Evolutionary conservation across 2,329 filamentous ascomycete species (phyloP).

Genomic region (Fusarium pseudocircinatum): DNA sequence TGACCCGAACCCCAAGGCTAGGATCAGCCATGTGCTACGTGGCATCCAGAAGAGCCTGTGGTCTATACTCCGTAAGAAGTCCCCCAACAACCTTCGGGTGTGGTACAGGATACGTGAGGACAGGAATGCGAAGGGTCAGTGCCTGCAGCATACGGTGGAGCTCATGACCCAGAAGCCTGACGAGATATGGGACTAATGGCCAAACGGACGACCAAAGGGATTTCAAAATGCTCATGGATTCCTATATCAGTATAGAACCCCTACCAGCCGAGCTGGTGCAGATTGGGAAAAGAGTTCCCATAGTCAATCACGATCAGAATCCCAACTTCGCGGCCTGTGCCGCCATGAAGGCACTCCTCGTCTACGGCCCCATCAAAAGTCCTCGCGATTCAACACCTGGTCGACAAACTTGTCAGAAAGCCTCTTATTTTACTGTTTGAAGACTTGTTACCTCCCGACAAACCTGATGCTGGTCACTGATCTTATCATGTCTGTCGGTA

Average conservation of each 20-base stretch:
- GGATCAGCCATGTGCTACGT: too few relatives aligned
- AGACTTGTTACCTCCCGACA: neutral
- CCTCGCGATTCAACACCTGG: too few relatives aligned
- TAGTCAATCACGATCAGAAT: neutral
- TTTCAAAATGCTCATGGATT: neutral
- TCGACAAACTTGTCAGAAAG: neutral
- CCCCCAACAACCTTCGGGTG: too few relatives aligned
- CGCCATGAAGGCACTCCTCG: neutral
- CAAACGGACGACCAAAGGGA: neutral
- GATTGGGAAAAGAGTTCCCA: too few relatives aligned
- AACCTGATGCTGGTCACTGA: neutral
- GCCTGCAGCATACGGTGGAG: too few relatives aligned
- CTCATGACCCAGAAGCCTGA: neutral
- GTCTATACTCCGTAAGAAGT: too few relatives aligned
- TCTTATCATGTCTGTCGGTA: neutral
- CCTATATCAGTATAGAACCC: neutral
- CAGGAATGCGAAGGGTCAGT: too few relatives aligned
- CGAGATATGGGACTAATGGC: neutral
- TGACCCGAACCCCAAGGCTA: too few relatives aligned
- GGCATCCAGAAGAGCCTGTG: too few relatives aligned
- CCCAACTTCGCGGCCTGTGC: neutral
- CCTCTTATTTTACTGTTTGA: neutral
- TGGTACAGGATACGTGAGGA: too few relatives aligned
- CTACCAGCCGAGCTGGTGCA: neutral
- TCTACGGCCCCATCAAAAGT: neutral